Conservation (phyloP, 352 stramenopile species). For the Detonula confervacea region DNA sequence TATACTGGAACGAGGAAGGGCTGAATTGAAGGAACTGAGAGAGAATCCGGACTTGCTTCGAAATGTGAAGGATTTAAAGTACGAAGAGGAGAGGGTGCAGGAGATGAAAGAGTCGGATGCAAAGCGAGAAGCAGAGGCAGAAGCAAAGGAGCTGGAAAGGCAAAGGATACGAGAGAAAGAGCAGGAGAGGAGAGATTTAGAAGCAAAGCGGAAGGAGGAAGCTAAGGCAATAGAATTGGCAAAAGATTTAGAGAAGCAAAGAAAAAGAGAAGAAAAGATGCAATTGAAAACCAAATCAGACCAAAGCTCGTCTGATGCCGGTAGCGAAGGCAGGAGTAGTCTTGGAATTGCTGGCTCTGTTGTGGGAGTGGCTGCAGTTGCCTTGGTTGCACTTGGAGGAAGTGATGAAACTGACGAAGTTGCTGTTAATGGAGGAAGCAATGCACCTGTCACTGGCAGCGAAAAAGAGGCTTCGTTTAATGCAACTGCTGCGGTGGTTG, state of each 20-base stretch:
- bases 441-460: too few relatives aligned
- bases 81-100: slow-evolving; percentile 48
- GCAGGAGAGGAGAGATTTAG: slow-evolving; percentile 6
- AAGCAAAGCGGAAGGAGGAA: slow-evolving; percentile 25
- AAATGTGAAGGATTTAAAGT: slow-evolving; percentile 63
- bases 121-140: slow-evolving; percentile 20
- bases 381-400: background rate
- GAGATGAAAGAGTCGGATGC: slow-evolving; percentile 19
- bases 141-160: slow-evolving; percentile 8
- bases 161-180: slow-evolving; percentile 19
- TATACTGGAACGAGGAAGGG: slow-evolving; percentile 36
- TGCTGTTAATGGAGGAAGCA: too few relatives aligned
- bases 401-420: background rate
- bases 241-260: slow-evolving; percentile 14
- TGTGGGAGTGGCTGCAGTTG: slow-evolving; percentile 6
- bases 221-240: slow-evolving; percentile 27
- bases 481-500: too few relatives aligned
- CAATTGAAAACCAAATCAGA: slow-evolving; percentile 12
- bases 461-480: too few relatives aligned
- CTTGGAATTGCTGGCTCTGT: slow-evolving; percentile 7
- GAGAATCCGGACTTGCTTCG: slow-evolving; percentile 41
- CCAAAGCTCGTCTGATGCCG: slow-evolving; percentile 5
- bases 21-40: slow-evolving; percentile 24
- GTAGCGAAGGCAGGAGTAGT: background rate
- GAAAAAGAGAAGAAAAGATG: slow-evolving; percentile 1